Percentiles rank a stretch among this genome's conserved stretches.
Evolutionary conservation across 352 stramenopile species (phyloP).

Genomic region (Globisporangium viniferum): DNA sequence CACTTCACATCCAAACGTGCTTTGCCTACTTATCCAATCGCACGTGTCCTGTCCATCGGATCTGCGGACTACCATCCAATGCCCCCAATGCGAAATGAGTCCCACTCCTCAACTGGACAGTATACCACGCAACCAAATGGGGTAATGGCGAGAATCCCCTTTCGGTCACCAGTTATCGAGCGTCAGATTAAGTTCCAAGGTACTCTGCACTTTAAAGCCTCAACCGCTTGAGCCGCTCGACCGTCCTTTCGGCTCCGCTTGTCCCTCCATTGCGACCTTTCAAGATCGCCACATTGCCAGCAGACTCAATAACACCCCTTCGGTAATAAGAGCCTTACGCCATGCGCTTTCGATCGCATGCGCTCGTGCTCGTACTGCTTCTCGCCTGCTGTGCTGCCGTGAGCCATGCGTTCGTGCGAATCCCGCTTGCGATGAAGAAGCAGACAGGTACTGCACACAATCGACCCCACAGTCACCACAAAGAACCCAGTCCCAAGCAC

Average conservation of each 20-base stretch:
- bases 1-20: too few species aligned
- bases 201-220: not conserved
- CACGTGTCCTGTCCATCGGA: too few species aligned
- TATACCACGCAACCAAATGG: not conserved
- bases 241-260: not conserved
- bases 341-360: not conserved
- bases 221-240: not conserved
- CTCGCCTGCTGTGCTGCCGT: not conserved
- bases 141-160: not conserved
- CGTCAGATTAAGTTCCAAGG: not conserved
- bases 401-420: slow-evolving; percentile 8
- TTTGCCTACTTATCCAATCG: too few species aligned
- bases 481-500: not conserved
- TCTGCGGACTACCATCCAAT: too few species aligned
- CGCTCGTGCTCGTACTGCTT: not conserved
- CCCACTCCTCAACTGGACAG: too few species aligned
- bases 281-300: not conserved
- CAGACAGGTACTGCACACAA: not conserved
- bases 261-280: not conserved
- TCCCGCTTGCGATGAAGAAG: slow-evolving; percentile 10
- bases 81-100: too few species aligned
- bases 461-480: not conserved
- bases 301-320: not conserved
- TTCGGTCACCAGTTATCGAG: not conserved
- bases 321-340: not conserved